Evolutionary conservation across 1,284 basidiomycete genomes (phyloP).

Genomic region (Vanrija humicola): DNA sequence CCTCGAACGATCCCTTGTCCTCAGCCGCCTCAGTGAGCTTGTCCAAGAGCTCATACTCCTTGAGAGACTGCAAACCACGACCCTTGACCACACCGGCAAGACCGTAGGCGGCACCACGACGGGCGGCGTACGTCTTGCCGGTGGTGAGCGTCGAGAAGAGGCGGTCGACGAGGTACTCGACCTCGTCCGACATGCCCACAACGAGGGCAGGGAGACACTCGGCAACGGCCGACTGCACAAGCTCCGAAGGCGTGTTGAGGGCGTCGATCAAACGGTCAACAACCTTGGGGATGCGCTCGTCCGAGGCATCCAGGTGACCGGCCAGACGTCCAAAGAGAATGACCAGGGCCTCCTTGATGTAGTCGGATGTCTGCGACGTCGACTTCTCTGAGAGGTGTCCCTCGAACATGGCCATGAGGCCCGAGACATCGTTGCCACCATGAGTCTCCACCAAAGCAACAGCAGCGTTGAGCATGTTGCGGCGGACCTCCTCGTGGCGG

Average conservation of each 20-base stretch:
- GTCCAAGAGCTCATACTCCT: conserved; percentile 74
- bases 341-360: conserved; percentile 90
- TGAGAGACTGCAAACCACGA: conserved; percentile 77
- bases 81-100: conserved; percentile 90
- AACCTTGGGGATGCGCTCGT: conserved; percentile 73
- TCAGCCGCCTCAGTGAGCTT: conserved; percentile 74
- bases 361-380: conserved; percentile 70
- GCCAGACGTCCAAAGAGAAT: conserved; percentile 93
- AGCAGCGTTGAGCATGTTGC: conserved; percentile 82
- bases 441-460: conserved; percentile 77
- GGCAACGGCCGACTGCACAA: conserved; percentile 94
- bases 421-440: conserved; percentile 68
- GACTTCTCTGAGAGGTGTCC: conserved; percentile 64
- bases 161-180: conserved; percentile 67
- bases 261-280: conserved; percentile 88
- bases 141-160: conserved; percentile 73
- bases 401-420: conserved; percentile 83
- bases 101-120: conserved; percentile 94
- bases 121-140: conserved; percentile 80
- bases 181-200: conserved; percentile 61
- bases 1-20: conserved; percentile 83
- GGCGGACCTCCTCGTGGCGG: conserved; percentile 72
- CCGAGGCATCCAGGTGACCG: conserved; percentile 73
- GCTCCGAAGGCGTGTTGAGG: conserved; percentile 89
- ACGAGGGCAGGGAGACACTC: conserved; percentile 90